A percentile compares a stretch with the other conserved stretches of the same genome.
Evolutionary conservation across 1,284 basidiomycete genomes (phyloP).

Genomic region (Marasmius sp.): DNA sequence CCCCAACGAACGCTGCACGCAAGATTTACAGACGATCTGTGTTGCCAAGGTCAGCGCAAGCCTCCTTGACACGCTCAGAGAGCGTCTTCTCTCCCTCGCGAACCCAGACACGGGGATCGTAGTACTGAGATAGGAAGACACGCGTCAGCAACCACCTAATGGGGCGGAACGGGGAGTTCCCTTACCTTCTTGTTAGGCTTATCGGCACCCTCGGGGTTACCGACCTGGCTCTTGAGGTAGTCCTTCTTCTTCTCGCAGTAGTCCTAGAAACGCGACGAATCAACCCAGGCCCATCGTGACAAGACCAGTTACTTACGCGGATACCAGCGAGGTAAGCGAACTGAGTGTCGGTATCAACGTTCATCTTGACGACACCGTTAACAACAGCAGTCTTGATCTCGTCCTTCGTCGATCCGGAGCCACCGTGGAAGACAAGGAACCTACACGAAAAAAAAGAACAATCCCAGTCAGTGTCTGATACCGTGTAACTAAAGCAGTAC

Average conservation of each 20-base stretch:
- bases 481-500: conserved; percentile 27
- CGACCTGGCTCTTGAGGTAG: conserved; percentile 86
- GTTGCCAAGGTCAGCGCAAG: conserved; percentile 89
- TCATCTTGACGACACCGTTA: conserved; percentile 97
- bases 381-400: conserved; percentile 93
- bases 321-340: conserved; percentile 92
- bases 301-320: conserved; percentile 54
- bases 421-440: conserved; percentile 99
- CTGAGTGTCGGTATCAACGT: conserved; percentile 93
- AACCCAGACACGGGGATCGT: conserved; percentile 97
- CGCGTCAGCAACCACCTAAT: too few relatives aligned
- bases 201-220: conserved; percentile 91
- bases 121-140: conserved; percentile 53
- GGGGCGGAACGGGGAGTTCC: neutral
- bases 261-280: conserved; percentile 47
- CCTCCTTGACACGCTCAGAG: conserved; percentile 84
- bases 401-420: conserved; percentile 95
- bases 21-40: conserved; percentile 25
- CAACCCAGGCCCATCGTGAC: too few relatives aligned
- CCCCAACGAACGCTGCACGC: too few relatives aligned
- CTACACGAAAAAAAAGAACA: conserved; percentile 35
- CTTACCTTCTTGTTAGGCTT: conserved; percentile 97
- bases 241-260: conserved; percentile 83
- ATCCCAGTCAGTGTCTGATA: neutral
- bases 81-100: conserved; percentile 99